Conservation (phyloP, 805 yeast genomes). For the Suhomyces xylopsoci region DNA sequence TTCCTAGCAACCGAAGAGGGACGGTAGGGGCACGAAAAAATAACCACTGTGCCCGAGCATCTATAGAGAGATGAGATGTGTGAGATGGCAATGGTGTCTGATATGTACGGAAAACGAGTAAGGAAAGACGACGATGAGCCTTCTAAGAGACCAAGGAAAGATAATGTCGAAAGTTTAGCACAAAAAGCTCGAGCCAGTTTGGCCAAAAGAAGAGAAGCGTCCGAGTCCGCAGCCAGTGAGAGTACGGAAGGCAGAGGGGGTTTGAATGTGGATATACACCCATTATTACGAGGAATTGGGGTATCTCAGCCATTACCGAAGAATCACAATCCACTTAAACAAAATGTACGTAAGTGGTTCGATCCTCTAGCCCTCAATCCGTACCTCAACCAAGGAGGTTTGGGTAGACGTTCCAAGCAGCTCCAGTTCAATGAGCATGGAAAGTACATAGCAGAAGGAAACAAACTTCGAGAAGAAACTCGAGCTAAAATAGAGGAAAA, state of each 20-base stretch:
- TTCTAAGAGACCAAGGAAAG: not conserved
- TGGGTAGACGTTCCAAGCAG: constrained; percentile 15
- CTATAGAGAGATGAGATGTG: not conserved
- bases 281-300: constrained; percentile 29
- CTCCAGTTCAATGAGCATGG: constrained; percentile 61
- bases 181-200: not conserved
- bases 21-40: not conserved
- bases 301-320: constrained; percentile 24
- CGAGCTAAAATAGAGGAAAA: constrained; percentile 25
- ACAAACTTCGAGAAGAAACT: constrained; percentile 44
- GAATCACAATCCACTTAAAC: constrained; percentile 29
- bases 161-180: not conserved
- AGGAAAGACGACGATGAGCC: not conserved
- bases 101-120: not conserved
- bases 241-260: constrained; percentile 18
- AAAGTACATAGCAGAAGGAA: constrained; percentile 54
- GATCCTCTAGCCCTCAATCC: constrained; percentile 38
- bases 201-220: not conserved
- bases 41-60: not conserved
- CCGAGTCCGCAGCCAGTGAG: not conserved
- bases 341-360: constrained; percentile 23
- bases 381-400: constrained; percentile 27
- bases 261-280: constrained; percentile 35
- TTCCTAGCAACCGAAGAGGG: not conserved
- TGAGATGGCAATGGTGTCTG: not conserved